Percentiles rank a stretch among this genome's conserved stretches.
phyloP scores from a whole-genome alignment of 2,329 filamentous ascomycete genomes.

The Aspergillus pseudoglaucus region DNA sequence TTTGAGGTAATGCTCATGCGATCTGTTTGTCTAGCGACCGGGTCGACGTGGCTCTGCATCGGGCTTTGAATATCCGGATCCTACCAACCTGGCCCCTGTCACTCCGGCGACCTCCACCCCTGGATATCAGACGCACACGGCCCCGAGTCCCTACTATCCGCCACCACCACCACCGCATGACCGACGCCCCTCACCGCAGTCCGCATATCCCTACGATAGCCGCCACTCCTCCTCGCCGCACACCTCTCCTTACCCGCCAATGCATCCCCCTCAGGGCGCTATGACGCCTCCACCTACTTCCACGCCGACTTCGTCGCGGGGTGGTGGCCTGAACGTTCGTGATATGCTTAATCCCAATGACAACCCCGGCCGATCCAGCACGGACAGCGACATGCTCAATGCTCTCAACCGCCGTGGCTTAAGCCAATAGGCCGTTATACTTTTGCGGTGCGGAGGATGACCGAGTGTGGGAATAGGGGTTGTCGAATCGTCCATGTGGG shows the following conservation, averaged over 20 bases:
- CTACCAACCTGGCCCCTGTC: constrained; percentile 41
- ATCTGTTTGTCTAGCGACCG: constrained; percentile 24
- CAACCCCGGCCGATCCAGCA: constrained; percentile 36
- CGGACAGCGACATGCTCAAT: constrained; percentile 47
- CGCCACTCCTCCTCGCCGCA: constrained; percentile 40
- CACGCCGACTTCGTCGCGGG: constrained; percentile 22
- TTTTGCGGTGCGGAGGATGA: background rate
- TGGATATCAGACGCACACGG: constrained; percentile 36
- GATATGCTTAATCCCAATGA: constrained; percentile 43
- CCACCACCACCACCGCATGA: constrained; percentile 28
- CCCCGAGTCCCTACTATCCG: constrained; percentile 34
- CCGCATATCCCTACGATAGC: constrained; percentile 37
- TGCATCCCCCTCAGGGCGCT: constrained; percentile 25
- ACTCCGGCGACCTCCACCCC: constrained; percentile 39
- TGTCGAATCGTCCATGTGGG: background rate
- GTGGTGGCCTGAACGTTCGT: constrained; percentile 42
- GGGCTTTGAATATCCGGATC: constrained; percentile 43
- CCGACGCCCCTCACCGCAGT: constrained; percentile 40
- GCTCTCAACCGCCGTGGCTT: constrained; percentile 38
- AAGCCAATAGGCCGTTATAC: constrained; percentile 17
- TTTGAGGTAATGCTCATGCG: background rate
- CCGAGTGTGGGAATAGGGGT: constrained; percentile 1
- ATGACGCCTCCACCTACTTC: constrained; percentile 27
- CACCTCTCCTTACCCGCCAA: constrained; percentile 32
- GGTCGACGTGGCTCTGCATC: constrained; percentile 39